These are phyloP conservation scores for Aureobasidium sp. DNA, from an alignment of 2,329 filamentous ascomycete genomes.

Conservation along the genomic window DNA sequence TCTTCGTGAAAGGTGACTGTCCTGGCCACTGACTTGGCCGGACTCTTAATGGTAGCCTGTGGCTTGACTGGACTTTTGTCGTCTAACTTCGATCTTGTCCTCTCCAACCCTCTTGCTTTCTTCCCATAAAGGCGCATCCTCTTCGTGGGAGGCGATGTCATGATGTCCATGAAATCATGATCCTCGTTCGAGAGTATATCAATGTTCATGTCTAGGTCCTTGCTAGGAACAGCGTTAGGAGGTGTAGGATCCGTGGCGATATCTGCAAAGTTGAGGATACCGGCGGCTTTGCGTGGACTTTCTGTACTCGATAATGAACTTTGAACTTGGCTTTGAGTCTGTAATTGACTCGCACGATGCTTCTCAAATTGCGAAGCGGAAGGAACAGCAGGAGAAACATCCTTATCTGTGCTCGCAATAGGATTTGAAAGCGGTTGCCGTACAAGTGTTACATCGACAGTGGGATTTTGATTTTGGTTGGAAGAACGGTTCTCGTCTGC, in stretches of 20 bases:
- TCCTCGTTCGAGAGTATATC: slow-evolving; percentile 33
- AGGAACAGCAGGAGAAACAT: background rate
- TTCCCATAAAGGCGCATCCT: slow-evolving; percentile 23
- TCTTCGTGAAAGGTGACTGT: background rate
- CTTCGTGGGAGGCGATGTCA: slow-evolving; percentile 27
- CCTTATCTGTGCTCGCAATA: background rate
- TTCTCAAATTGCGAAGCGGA: slow-evolving; percentile 18
- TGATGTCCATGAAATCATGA: slow-evolving; percentile 26
- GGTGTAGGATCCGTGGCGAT: slow-evolving; percentile 24
- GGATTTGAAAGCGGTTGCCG: slow-evolving; percentile 13
- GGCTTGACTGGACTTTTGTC: background rate
- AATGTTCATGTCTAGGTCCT: slow-evolving; percentile 27
- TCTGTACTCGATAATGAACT: slow-evolving; percentile 18
- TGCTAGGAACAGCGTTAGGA: slow-evolving; percentile 20
- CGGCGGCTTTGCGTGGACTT: slow-evolving; percentile 28
- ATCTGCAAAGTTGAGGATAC: slow-evolving; percentile 26
- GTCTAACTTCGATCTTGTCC: background rate
- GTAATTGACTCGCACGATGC: slow-evolving; percentile 24
- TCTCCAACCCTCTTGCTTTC: slow-evolving; percentile 16
- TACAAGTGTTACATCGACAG: background rate
- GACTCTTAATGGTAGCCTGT: background rate
- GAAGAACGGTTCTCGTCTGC: slow-evolving; percentile 8
- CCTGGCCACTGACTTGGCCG: background rate
- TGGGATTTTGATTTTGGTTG: background rate
- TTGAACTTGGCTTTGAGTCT: background rate